phyloP scores from a whole-genome alignment of 805 yeast genomes.

The Barnettozyma botsteinii region DNA sequence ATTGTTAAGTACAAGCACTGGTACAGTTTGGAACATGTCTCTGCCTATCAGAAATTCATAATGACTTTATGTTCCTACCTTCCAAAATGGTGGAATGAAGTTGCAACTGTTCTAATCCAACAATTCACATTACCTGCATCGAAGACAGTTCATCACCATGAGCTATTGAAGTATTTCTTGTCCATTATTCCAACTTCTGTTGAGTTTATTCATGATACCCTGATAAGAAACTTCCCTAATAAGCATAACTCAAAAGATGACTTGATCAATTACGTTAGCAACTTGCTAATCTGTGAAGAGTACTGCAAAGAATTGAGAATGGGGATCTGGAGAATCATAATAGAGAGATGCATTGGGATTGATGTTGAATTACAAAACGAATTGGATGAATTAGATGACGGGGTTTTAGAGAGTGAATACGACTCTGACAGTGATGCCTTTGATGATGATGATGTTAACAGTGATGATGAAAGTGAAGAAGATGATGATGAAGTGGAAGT shows the following conservation, averaged over 20 bases:
- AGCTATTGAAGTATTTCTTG: conserved; percentile 56
- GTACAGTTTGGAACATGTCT: conserved; percentile 46
- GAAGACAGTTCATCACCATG: conserved; percentile 51
- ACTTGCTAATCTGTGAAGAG: conserved; percentile 50
- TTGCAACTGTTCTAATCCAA: conserved; percentile 59
- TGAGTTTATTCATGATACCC: conserved; percentile 50
- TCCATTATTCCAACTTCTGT: conserved; percentile 79
- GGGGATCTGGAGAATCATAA: conserved; percentile 71
- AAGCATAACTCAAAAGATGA: conserved; percentile 54
- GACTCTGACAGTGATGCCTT: conserved; percentile 22
- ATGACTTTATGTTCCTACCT: conserved; percentile 74
- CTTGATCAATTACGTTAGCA: conserved; percentile 57
- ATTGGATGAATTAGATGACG: conserved; percentile 66
- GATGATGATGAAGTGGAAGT: conserved; percentile 25
- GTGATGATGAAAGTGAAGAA: conserved; percentile 24
- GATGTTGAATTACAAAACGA: conserved; percentile 92
- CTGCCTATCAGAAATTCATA: conserved; percentile 63
- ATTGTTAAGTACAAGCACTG: conserved; percentile 57
- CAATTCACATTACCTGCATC: conserved; percentile 42
- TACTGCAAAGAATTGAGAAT: conserved; percentile 75
- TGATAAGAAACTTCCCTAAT: conserved; percentile 70
- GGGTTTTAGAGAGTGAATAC: conserved; percentile 21
- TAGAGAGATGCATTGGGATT: conserved; percentile 75
- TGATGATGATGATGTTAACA: conserved; percentile 28
- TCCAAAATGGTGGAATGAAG: conserved; percentile 88